Evolutionary conservation across 192 early-diverging fungal species (phyloP).

Genomic region (Backusella liffmaniae): DNA sequence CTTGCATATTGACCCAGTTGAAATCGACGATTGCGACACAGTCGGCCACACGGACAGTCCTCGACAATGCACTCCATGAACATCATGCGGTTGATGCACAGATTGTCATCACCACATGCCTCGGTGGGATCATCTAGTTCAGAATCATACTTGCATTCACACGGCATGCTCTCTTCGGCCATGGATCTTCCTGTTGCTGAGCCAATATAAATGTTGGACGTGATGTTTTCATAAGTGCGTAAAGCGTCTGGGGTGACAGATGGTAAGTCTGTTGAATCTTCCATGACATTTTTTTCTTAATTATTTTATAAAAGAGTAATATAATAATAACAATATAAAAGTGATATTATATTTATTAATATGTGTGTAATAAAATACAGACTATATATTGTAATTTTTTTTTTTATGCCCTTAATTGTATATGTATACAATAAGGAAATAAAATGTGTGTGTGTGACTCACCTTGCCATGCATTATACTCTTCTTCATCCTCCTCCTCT

Average conservation of each 20-base stretch:
- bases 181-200: slow-evolving; percentile 65
- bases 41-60: slow-evolving; percentile 82
- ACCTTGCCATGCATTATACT: neutral
- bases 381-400: neutral
- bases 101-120: slow-evolving; percentile 88
- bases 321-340: neutral
- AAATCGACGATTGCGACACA: slow-evolving; percentile 91
- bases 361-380: neutral
- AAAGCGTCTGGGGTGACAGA: slow-evolving; percentile 41
- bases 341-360: neutral
- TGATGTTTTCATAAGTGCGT: slow-evolving; percentile 63
- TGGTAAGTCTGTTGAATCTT: slow-evolving; percentile 2
- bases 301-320: neutral
- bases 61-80: slow-evolving; percentile 89
- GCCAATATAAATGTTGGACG: slow-evolving; percentile 67
- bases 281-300: neutral
- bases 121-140: slow-evolving; percentile 54
- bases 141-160: slow-evolving; percentile 74
- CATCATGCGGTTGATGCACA: slow-evolving; percentile 91
- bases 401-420: neutral
- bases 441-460: neutral
- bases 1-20: slow-evolving; percentile 80
- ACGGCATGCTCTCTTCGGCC: slow-evolving; percentile 70
- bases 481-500: neutral
- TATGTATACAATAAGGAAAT: neutral